Base-by-base conservation (phyloP, 495 filamentous ascomycete species). In the Hypoxylon trugodes region DNA sequence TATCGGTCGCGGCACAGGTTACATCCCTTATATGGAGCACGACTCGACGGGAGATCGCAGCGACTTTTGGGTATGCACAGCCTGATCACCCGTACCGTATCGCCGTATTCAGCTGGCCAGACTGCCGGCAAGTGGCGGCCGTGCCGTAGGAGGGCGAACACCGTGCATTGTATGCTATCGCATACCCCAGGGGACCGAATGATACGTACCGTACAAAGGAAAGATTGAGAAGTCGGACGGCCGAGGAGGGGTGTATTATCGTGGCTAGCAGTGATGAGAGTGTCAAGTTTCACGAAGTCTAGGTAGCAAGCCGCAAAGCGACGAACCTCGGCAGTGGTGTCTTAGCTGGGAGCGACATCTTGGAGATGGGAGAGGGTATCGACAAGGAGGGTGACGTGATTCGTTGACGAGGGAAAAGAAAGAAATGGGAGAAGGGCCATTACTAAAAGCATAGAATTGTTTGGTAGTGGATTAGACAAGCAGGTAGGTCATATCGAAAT, bases 251-350 rank as follows among this genome's bases (percentile, higher is more conserved):
- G 6, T 97, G 94, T 71, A 90, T 98, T 59, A 90, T 97, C 30
- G 89, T 98, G 47, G 96, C 94, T 24, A 91, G 91, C 21, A 97
- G 93, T 67, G 95, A 97, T 75, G 89, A 91, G 71, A 96, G 87
- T 67, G 90, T 98, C 72, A 93, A 95, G 74, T 98, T 98, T 64
- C 94, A 98, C 73, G 93, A 98, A 74, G 86, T 98, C 8, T 98
- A 93, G 96, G 81, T 81, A 10, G 86, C 87, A 10, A 78, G 83
- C 8, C 82, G 78, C 61, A 89, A 84, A 73, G 77, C 77, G 3
- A 82, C 81, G 2, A 74, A 81, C 3, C 78, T 81, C 15, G 81
- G 82, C 8, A 79, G 77, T 35, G 92, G 94, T 5, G 76, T 91
- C 43, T 79, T 97, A 30, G 92, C 90, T 18, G 90, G 93, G 3